Percentiles rank a stretch among this genome's conserved stretches.
Evolutionary conservation across 108 stramenopile genomes (phyloP).

Genomic region (Fragilariopsis cylindrus): DNA sequence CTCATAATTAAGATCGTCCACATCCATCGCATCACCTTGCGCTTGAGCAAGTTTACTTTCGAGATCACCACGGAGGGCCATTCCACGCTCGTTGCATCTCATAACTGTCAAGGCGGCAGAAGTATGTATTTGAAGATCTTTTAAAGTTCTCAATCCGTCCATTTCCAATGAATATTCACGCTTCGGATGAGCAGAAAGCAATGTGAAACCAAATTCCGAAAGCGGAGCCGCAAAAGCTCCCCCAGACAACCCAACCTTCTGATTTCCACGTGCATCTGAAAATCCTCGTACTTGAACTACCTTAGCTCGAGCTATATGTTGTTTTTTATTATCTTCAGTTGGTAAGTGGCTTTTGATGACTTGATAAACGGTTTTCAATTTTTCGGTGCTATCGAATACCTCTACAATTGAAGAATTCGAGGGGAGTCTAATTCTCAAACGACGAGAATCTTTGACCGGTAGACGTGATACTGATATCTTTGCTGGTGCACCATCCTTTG

Average conservation of each 20-base stretch:
- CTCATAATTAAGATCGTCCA: conserved; percentile 15
- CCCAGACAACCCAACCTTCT: background rate
- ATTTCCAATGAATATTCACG: conserved; percentile 15
- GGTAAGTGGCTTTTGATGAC: background rate
- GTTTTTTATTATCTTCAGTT: background rate
- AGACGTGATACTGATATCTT: too few species aligned
- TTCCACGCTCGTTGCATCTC: conserved; percentile 16
- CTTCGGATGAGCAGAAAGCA: conserved; percentile 12
- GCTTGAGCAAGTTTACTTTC: conserved; percentile 1
- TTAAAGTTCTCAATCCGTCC: background rate
- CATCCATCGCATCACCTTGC: conserved; percentile 23
- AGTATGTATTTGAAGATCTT: background rate
- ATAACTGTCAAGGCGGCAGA: conserved; percentile 14
- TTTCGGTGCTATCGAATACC: conserved; percentile 4
- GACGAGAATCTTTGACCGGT: background rate
- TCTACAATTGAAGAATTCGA: background rate
- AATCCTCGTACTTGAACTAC: too few species aligned
- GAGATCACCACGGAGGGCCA: conserved; percentile 15
- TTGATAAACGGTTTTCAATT: background rate
- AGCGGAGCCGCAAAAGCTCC: conserved; percentile 13
- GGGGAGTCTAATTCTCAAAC: conserved; percentile 14
- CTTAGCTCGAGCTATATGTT: too few species aligned
- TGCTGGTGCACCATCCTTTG: too few species aligned
- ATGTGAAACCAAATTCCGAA: conserved; percentile 12
- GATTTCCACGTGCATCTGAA: too few species aligned